Conservation (phyloP, 208 protist genomes). For the Acanthamoeba culbertsoni region DNA sequence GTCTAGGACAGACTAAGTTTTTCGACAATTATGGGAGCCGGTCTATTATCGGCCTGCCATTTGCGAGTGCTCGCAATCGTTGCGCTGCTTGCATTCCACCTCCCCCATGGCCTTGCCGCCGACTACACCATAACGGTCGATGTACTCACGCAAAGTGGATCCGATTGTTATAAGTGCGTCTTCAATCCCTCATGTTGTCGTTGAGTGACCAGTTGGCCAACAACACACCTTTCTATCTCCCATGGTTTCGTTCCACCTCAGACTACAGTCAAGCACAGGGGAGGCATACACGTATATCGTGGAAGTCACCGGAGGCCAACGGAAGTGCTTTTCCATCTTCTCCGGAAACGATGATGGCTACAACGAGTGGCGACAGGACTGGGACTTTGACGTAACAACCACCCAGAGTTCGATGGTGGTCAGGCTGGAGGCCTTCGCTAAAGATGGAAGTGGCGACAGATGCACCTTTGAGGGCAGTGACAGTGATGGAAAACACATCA, state of each 20-base stretch:
- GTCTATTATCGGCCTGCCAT: too few relatives aligned
- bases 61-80: too few relatives aligned
- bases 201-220: too few relatives aligned
- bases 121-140: not conserved
- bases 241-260: not conserved
- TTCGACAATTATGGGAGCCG: too few relatives aligned
- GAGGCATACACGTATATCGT: not conserved
- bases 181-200: too few relatives aligned
- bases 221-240: too few relatives aligned
- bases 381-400: not conserved
- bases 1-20: too few relatives aligned
- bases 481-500: not conserved
- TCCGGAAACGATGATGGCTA: not conserved
- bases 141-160: not conserved
- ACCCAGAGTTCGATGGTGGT: not conserved
- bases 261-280: not conserved
- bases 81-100: too few relatives aligned
- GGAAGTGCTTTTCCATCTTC: not conserved
- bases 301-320: not conserved
- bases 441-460: not conserved
- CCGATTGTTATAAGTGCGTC: not conserved
- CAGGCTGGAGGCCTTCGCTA: not conserved
- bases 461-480: not conserved
- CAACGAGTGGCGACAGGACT: not conserved
- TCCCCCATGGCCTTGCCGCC: not conserved